Evolutionary conservation across 1,139 yeast species (phyloP).

Genomic region (Nakaseomyces delphensis): DNA sequence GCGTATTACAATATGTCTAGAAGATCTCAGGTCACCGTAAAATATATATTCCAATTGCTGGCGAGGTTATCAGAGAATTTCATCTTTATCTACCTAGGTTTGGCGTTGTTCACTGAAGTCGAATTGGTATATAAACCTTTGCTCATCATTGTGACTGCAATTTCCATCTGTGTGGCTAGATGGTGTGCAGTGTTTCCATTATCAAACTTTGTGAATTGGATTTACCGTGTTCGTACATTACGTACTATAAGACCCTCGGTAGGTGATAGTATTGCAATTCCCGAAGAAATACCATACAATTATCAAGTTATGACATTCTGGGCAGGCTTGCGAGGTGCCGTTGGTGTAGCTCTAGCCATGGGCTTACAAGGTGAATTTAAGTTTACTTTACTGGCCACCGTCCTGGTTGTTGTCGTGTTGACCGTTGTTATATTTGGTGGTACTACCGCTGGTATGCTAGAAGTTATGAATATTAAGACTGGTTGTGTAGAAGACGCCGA

Average conservation of each 20-base stretch:
- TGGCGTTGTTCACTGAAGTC: constrained; percentile 91
- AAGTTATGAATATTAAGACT: constrained; percentile 82
- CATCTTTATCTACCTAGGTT: constrained; percentile 88
- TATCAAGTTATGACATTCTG: constrained; percentile 99
- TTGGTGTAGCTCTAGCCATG: constrained; percentile 97
- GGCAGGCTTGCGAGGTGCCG: constrained; percentile 99
- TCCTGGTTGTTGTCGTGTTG: constrained; percentile 87
- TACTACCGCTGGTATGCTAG: constrained; percentile 96
- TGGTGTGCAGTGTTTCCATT: constrained; percentile 98
- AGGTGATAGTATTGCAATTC: constrained; percentile 40
- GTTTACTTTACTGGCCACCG: constrained; percentile 84
- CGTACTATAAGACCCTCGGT: constrained; percentile 25
- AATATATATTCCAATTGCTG: constrained; percentile 83
- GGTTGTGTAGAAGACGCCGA: constrained; percentile 81
- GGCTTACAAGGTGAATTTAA: constrained; percentile 94
- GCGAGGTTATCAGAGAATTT: constrained; percentile 96
- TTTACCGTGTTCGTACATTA: constrained; percentile 47
- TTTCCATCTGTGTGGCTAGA: constrained; percentile 88
- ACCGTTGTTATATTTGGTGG: constrained; percentile 97
- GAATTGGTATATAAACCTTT: constrained; percentile 91
- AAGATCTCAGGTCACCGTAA: constrained; percentile 92
- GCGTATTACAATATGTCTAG: constrained; percentile 97
- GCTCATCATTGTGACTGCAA: constrained; percentile 78
- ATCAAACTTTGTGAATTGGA: constrained; percentile 74
- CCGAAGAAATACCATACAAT: constrained; percentile 88